Evolutionary conservation across 2,329 filamentous ascomycete genomes (phyloP).

Genomic region (Trematosphaeria pertusa): DNA sequence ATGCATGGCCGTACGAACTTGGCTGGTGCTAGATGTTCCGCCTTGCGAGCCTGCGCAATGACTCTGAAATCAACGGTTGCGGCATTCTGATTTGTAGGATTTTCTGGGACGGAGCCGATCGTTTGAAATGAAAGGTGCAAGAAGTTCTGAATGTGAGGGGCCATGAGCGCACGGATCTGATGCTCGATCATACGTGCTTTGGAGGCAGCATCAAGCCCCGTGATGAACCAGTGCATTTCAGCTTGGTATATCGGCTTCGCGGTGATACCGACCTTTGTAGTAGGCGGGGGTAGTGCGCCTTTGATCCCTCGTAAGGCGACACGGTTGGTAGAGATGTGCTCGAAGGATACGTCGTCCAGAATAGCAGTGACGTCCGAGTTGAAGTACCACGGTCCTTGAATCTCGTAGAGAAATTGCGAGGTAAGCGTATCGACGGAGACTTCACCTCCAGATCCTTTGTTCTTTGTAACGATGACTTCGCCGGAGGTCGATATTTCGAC

Average conservation of each 20-base stretch:
- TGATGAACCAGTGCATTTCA: constrained; percentile 54
- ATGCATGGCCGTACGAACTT: constrained; percentile 51
- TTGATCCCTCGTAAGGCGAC: constrained; percentile 57
- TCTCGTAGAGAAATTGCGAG: constrained; percentile 58
- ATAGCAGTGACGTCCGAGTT: constrained; percentile 64
- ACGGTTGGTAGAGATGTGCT: constrained; percentile 58
- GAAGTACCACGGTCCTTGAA: constrained; percentile 58
- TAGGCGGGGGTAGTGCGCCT: constrained; percentile 50
- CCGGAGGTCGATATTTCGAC: constrained; percentile 38
- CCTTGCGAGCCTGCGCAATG: constrained; percentile 54
- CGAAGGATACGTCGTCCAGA: constrained; percentile 59
- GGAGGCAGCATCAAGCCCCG: constrained; percentile 52
- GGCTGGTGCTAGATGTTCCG: constrained; percentile 38
- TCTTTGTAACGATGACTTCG: constrained; percentile 37
- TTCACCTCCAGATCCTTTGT: constrained; percentile 43
- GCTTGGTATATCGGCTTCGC: constrained; percentile 55
- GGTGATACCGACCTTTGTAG: constrained; percentile 54
- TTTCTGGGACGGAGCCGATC: constrained; percentile 49
- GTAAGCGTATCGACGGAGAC: constrained; percentile 59
- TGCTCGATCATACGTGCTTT: constrained; percentile 55
- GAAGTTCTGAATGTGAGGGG: constrained; percentile 46
- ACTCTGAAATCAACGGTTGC: constrained; percentile 59
- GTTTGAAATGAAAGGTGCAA: constrained; percentile 42
- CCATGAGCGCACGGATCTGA: constrained; percentile 43
- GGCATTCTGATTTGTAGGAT: constrained; percentile 54